Percentiles rank a stretch among this genome's conserved stretches.
These are phyloP conservation scores for Sporothrix schenckii DNA, from an alignment of 2,329 filamentous ascomycete species.

Conservation along the genomic window DNA sequence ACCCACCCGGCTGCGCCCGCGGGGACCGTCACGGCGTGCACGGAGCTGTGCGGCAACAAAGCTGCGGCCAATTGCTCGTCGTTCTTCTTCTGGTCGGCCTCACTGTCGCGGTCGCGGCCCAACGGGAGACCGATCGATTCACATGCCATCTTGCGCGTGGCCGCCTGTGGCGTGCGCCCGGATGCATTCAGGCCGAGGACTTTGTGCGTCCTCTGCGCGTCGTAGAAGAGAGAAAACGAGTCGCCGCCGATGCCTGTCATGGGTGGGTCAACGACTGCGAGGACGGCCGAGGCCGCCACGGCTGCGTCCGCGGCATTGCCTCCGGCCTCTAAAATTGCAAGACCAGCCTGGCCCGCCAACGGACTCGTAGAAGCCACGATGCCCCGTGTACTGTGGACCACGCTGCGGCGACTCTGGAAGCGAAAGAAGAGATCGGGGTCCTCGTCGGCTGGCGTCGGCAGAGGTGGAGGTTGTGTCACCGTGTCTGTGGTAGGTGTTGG, in stretches of 20 bases:
- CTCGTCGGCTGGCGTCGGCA: neutral
- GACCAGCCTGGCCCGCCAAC: conserved; percentile 80
- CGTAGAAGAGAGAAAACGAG: conserved; percentile 90
- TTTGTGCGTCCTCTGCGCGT: conserved; percentile 62
- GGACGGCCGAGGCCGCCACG: conserved; percentile 80
- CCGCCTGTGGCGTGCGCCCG: conserved; percentile 72
- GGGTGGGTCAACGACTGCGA: conserved; percentile 90
- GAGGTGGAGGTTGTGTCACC: neutral
- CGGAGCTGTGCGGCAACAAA: conserved; percentile 71
- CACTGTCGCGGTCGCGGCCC: conserved; percentile 31
- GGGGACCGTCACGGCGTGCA: conserved; percentile 80
- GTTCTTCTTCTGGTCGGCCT: conserved; percentile 38
- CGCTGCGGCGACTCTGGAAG: conserved; percentile 74
- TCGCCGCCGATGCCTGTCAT: conserved; percentile 93
- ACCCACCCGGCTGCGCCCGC: conserved; percentile 68
- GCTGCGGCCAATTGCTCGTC: neutral
- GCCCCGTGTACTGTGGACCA: conserved; percentile 86
- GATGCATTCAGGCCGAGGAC: conserved; percentile 90
- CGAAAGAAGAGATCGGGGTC: conserved; percentile 35
- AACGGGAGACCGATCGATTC: conserved; percentile 64
- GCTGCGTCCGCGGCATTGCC: conserved; percentile 95
- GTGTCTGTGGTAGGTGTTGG: neutral
- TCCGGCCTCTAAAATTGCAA: conserved; percentile 76
- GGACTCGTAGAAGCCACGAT: conserved; percentile 89
- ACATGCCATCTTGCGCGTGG: conserved; percentile 69